Base-by-base conservation (phyloP, 2,329 filamentous ascomycete species). In the Pseudogymnoascus sp. region DNA sequence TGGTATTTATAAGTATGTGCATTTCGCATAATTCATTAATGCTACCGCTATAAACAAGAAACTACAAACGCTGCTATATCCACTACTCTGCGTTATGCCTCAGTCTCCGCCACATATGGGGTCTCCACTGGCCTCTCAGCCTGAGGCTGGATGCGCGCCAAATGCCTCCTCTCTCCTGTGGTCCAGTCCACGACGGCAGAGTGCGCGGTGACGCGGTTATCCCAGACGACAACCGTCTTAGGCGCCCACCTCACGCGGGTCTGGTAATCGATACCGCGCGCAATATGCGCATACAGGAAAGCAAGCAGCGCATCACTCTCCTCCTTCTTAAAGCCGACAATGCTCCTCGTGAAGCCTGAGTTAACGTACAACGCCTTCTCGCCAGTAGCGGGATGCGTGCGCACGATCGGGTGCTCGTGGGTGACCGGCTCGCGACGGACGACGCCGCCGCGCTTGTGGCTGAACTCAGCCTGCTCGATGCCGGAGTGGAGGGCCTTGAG, bases 281-380 rank as follows among this genome's bases (percentile, higher is more conserved):
- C 86, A 62, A 90, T 84, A 70, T 91, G 88, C 70, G 89, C 83
- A 72, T 86, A 90, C 16, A 91, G 75, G 78, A 91, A 91, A 69
- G 89, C 89, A 64, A 91, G 79, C 4, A 91, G 77, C 56, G 81
- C 81, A 67, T 93, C 90, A 0, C 87, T 90, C 72, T 95, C 91
- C 72, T 95, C 90, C 71, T 90, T 90, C 77, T 95, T 93, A 71
- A 87, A 83, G n/a, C 90, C 90, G 1, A 92, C 83, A 63, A 95
- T 93, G 36, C 87, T 80, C 42, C 90, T 86, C 4, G 89, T 93
- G 77, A 93, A 86, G 88, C 63, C 23, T 16, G 88, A 88, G 73
- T 96, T 96, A 28, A 96, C 84, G 69, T 84, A 96, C 6, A 96
- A 77, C 0, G 89, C 88, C 78, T 96, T 96, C 75, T 96, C 89